Conservation (phyloP, 2,329 filamentous ascomycete species). For the Cladosporium sp. region DNA sequence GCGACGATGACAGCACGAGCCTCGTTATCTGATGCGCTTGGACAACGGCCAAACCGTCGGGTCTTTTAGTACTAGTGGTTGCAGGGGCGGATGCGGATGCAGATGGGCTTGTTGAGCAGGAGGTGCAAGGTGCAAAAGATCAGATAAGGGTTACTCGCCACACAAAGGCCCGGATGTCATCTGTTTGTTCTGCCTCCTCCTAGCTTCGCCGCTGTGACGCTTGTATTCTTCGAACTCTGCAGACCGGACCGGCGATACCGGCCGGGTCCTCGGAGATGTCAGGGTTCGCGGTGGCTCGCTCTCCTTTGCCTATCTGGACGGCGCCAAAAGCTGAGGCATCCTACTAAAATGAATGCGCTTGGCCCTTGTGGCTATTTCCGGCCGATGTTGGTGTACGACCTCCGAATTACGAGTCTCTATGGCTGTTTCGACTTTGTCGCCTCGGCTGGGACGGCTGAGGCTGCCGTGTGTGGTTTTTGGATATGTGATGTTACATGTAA, state of each 20-base stretch:
- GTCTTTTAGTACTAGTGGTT: neutral
- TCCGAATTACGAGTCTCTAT: too few relatives aligned
- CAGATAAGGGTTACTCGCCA: slow-evolving; percentile 2
- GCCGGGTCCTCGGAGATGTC: neutral
- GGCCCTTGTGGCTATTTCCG: neutral
- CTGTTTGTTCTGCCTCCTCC: too few relatives aligned
- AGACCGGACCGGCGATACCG: neutral
- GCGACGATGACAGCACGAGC: neutral
- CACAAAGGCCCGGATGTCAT: neutral
- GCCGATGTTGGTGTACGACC: neutral
- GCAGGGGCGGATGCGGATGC: neutral
- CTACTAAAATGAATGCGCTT: neutral
- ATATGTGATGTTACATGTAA: neutral
- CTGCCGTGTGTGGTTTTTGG: neutral
- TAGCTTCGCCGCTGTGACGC: slow-evolving; percentile 1
- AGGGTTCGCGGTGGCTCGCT: neutral
- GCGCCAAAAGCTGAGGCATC: slow-evolving; percentile 1
- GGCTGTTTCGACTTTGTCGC: too few relatives aligned
- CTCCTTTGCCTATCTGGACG: neutral
- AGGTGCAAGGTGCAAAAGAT: neutral
- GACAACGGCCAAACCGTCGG: slow-evolving; percentile 2
- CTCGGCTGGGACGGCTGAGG: too few relatives aligned
- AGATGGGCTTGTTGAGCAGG: neutral
- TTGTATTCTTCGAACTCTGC: slow-evolving; percentile 2
- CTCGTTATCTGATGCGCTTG: slow-evolving; percentile 5